Conservation (phyloP, 2,329 filamentous ascomycete genomes). For the Penicillium sp. region DNA sequence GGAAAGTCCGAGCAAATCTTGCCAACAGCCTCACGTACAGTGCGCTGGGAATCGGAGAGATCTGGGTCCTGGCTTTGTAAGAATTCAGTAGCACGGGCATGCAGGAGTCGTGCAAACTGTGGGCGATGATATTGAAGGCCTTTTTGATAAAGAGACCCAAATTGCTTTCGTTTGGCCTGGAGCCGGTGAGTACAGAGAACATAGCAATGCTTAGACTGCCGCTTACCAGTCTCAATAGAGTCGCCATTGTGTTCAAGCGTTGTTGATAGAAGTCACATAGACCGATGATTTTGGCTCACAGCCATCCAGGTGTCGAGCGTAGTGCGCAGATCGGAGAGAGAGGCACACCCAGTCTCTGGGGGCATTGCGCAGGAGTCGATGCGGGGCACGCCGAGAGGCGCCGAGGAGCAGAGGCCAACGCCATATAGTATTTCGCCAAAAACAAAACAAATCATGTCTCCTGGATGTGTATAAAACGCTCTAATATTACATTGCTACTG, state of each 20-base stretch:
- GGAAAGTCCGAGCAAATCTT: conserved; percentile 50
- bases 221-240: neutral
- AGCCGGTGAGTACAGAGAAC: neutral
- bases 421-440: neutral
- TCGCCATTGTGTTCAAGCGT: neutral
- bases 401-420: neutral
- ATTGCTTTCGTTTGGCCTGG: neutral
- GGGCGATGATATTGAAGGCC: neutral
- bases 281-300: neutral
- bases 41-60: conserved; percentile 26
- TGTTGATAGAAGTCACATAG: neutral
- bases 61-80: conserved; percentile 23
- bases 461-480: neutral
- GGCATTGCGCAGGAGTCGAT: neutral
- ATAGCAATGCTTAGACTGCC: neutral
- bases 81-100: conserved; percentile 28
- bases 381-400: conserved; percentile 1
- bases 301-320: no score
- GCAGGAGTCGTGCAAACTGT: neutral
- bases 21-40: conserved; percentile 48
- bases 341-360: no score
- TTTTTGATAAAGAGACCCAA: neutral
- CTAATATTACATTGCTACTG: neutral
- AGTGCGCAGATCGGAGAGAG: no score
- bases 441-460: no score